These are phyloP conservation scores for Vitis hybrid DNA, from an alignment of 177 flowering plant genomes.

Conservation along the genomic window DNA sequence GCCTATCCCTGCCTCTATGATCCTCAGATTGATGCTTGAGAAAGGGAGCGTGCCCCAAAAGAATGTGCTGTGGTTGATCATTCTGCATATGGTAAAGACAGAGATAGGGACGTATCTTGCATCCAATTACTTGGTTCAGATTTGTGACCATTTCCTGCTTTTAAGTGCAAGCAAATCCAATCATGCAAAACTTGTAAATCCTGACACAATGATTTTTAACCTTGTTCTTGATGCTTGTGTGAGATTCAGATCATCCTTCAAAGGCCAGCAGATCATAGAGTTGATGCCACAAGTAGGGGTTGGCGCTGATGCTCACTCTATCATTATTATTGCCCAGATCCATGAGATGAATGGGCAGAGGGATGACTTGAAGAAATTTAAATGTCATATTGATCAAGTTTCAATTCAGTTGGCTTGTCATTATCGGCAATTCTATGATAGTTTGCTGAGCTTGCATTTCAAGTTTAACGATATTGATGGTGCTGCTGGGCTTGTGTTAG, in stretches of 20 bases:
- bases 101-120: conserved; percentile 59
- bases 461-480: conserved; percentile 70
- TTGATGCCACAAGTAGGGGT: conserved; percentile 61
- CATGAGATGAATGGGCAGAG: conserved; percentile 75
- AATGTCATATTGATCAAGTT: conserved; percentile 41
- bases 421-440: conserved; percentile 64
- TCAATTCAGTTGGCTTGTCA: conserved; percentile 34
- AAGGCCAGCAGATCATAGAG: conserved; percentile 67
- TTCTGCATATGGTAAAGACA: conserved; percentile 78
- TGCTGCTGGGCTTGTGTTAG: conserved; percentile 56
- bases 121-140: conserved; percentile 68
- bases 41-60: conserved; percentile 32
- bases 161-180: conserved; percentile 16
- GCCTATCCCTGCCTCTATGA: conserved; percentile 59
- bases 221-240: conserved; percentile 80
- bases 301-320: conserved; percentile 63
- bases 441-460: conserved; percentile 72
- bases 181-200: conserved; percentile 32
- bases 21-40: conserved; percentile 61
- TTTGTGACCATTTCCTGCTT: conserved; percentile 42
- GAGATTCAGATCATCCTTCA: conserved; percentile 47
- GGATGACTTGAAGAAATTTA: conserved; percentile 71
- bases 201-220: conserved; percentile 67
- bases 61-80: conserved; percentile 36
- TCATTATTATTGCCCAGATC: conserved; percentile 48